Evolutionary conservation across 2,329 filamentous ascomycete genomes (phyloP).

Genomic region (Fusarium torulosum): DNA sequence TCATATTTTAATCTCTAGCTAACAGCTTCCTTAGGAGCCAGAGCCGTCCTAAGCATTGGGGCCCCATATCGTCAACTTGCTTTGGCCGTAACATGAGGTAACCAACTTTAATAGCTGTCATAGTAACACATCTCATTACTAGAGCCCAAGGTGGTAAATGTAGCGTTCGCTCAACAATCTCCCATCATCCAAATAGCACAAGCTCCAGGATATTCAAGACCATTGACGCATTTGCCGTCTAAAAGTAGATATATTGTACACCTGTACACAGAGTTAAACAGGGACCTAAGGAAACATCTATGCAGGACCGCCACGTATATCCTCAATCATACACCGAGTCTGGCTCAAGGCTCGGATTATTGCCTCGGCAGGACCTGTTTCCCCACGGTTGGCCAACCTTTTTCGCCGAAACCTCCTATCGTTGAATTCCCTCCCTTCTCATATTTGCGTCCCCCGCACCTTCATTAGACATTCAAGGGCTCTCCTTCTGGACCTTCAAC

Average conservation of each 20-base stretch:
- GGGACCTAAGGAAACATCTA: constrained; percentile 63
- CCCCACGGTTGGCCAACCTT: constrained; percentile 43
- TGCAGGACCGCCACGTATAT: constrained; percentile 59
- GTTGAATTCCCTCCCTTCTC: constrained; percentile 49
- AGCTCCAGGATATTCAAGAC: constrained; percentile 28
- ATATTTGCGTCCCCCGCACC: constrained; percentile 35
- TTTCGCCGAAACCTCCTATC: constrained; percentile 43
- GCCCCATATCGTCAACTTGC: constrained; percentile 9
- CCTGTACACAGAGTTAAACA: constrained; percentile 62
- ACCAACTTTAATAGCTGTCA: constrained; percentile 4
- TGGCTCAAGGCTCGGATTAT: constrained; percentile 50
- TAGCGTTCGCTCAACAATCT: constrained; percentile 8
- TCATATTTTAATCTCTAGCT: not conserved
- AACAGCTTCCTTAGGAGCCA: not conserved
- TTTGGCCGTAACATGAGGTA: not conserved
- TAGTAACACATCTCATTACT: constrained; percentile 15
- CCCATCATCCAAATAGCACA: constrained; percentile 13
- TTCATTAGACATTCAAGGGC: constrained; percentile 56
- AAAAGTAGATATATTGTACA: constrained; percentile 66
- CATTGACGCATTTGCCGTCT: constrained; percentile 55
- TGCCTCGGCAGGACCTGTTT: constrained; percentile 43
- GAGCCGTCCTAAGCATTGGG: not conserved
- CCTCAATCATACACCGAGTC: constrained; percentile 56
- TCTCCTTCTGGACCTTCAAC: constrained; percentile 70
- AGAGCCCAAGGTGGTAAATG: not conserved